Evolutionary conservation across 768 basidiomycete genomes (phyloP).

Genomic region (Psilocybe sp.): DNA sequence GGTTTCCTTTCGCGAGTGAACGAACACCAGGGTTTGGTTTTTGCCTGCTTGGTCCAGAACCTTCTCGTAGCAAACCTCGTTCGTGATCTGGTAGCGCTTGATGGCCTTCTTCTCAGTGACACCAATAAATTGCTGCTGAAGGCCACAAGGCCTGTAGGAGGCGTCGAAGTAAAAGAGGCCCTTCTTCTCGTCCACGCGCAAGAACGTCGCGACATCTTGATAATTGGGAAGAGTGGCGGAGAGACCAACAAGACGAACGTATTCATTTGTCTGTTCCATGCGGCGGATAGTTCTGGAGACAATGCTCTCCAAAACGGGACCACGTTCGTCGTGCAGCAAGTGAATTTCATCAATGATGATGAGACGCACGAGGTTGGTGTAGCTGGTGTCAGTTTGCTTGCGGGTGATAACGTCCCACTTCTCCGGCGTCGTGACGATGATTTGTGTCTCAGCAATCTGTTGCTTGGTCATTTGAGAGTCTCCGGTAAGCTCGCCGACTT

Average conservation of each 20-base stretch:
- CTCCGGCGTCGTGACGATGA: constrained; percentile 98
- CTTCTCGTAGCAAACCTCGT: constrained; percentile 99
- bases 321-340: constrained; percentile 94
- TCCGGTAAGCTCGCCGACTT: constrained; percentile 93
- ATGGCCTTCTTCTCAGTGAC: constrained; percentile 99
- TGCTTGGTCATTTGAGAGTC: constrained; percentile 98
- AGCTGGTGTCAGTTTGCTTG: constrained; percentile 94
- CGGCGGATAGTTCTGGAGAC: constrained; percentile 86
- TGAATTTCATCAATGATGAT: constrained; percentile 99
- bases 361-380: constrained; percentile 93
- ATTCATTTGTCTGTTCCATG: constrained; percentile 93
- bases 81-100: constrained; percentile 96
- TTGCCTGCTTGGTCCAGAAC: constrained; percentile 86
- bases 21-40: constrained; percentile 94
- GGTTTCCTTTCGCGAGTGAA: constrained; percentile 98
- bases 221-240: constrained; percentile 99
- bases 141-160: constrained; percentile 87
- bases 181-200: constrained; percentile 88
- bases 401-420: constrained; percentile 99
- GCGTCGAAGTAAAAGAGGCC: constrained; percentile 98
- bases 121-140: constrained; percentile 96
- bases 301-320: constrained; percentile 91
- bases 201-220: constrained; percentile 95
- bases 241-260: constrained; percentile 90
- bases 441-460: constrained; percentile 94